phyloP scores from a whole-genome alignment of 2,329 filamentous ascomycete genomes.

The Ophiostoma angusticollis region DNA sequence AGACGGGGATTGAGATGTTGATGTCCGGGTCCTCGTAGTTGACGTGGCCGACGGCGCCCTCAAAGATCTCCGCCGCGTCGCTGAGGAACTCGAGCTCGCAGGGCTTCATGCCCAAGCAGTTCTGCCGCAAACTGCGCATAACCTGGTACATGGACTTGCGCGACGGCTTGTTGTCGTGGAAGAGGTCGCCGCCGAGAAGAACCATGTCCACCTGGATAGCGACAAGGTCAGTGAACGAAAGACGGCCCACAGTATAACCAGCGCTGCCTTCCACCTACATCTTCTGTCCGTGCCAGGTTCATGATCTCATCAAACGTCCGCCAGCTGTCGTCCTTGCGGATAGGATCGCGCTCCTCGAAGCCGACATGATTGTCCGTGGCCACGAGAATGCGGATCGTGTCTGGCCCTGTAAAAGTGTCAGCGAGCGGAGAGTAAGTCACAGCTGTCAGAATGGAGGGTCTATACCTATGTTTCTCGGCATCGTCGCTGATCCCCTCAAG shows the following conservation, averaged over 20 bases:
- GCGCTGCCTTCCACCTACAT: too few relatives aligned
- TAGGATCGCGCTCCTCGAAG: slow-evolving; percentile 82
- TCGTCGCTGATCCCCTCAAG: slow-evolving; percentile 12
- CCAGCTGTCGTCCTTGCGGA: slow-evolving; percentile 96
- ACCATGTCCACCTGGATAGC: slow-evolving; percentile 73
- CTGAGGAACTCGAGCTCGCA: slow-evolving; percentile 91
- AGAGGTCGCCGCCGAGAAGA: slow-evolving; percentile 82
- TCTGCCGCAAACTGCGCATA: slow-evolving; percentile 85
- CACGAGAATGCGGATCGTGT: slow-evolving; percentile 89
- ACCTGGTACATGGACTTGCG: slow-evolving; percentile 95
- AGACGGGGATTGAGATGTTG: slow-evolving; percentile 92
- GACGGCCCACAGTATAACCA: too few relatives aligned
- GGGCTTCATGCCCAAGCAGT: slow-evolving; percentile 89
- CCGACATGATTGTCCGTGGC: slow-evolving; percentile 97
- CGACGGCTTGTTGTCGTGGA: slow-evolving; percentile 96
- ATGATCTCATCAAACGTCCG: slow-evolving; percentile 91
- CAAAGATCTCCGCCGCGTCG: slow-evolving; percentile 83
- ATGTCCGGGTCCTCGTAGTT: slow-evolving; percentile 98
- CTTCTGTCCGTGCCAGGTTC: slow-evolving; percentile 69
- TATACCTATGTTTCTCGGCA: slow-evolving; percentile 18
- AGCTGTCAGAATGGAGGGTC: neutral
- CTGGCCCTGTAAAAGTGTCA: slow-evolving; percentile 33
- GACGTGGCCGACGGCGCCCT: slow-evolving; percentile 79
- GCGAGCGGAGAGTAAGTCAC: neutral
- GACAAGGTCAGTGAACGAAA: slow-evolving; percentile 11